Evolutionary conservation across 176 grass and related monocot genomes (phyloP).

Genomic region (Sorghum bicolor): DNA sequence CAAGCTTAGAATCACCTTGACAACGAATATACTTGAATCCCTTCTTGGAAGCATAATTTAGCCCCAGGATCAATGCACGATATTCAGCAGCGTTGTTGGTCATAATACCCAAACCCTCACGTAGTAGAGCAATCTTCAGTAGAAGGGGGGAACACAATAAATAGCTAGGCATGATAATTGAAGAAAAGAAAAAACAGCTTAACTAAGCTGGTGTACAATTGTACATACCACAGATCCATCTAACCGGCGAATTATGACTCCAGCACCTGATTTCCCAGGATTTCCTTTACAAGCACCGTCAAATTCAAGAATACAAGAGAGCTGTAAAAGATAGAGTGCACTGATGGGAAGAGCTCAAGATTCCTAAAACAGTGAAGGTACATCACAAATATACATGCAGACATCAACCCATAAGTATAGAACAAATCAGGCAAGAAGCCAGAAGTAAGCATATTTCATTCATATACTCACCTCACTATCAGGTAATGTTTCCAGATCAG

Average conservation of each 20-base stretch:
- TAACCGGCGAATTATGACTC: constrained; percentile 55
- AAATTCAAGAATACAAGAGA: constrained; percentile 84
- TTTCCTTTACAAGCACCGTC: constrained; percentile 96
- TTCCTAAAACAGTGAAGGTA: constrained; percentile 9
- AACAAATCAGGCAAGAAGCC: constrained; percentile 8
- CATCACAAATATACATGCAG: not conserved
- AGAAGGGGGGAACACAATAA: not conserved
- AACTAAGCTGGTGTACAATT: not conserved
- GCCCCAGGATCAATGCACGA: constrained; percentile 75
- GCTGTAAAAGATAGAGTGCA: constrained; percentile 38
- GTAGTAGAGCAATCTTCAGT: constrained; percentile 62
- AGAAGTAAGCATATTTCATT: not conserved
- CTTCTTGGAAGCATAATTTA: constrained; percentile 74
- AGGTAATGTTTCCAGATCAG: constrained; percentile 13
- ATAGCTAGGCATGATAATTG: constrained; percentile 3
- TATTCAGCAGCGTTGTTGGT: constrained; percentile 87
- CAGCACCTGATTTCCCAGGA: constrained; percentile 84
- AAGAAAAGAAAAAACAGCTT: not conserved
- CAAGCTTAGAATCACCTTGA: constrained; percentile 77
- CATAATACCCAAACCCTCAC: constrained; percentile 69
- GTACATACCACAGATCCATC: constrained; percentile 81
- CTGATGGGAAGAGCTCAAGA: constrained; percentile 9
- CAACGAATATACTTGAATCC: constrained; percentile 73
- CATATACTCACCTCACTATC: constrained; percentile 47
- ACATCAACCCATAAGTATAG: not conserved